Conservation (phyloP, 352 stramenopile species). For the Thraustochytrium sp. region DNA sequence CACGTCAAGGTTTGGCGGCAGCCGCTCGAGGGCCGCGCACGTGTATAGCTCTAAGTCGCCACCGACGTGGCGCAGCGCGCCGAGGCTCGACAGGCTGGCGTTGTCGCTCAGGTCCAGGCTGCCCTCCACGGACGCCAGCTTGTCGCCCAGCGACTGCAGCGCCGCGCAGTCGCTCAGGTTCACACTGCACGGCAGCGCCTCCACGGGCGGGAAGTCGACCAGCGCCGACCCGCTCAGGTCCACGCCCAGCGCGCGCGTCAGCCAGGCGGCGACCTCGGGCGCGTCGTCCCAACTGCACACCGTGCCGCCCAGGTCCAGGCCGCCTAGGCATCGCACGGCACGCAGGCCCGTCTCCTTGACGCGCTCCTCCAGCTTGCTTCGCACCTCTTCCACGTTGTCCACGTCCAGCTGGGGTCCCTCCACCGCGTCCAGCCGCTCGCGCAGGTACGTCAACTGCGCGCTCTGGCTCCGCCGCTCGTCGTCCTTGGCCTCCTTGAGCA, state of each 20-base stretch:
- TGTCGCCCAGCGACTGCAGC: background rate
- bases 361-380: too few relatives aligned
- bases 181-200: background rate
- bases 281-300: background rate
- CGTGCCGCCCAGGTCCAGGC: background rate
- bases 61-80: background rate
- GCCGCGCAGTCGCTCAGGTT: background rate
- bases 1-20: background rate
- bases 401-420: too few relatives aligned
- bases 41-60: background rate
- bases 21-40: background rate
- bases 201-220: background rate
- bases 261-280: background rate
- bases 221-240: background rate
- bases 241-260: background rate
- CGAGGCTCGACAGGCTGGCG: background rate
- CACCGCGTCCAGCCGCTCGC: too few relatives aligned
- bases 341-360: too few relatives aligned
- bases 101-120: conserved; percentile 1
- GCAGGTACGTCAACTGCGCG: too few relatives aligned
- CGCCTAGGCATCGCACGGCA: too few relatives aligned
- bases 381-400: too few relatives aligned
- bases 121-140: background rate
- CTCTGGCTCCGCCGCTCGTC: too few relatives aligned
- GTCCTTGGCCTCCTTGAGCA: too few relatives aligned